Percentiles rank a stretch among this genome's conserved stretches.
phyloP scores from a whole-genome alignment of 2,329 filamentous ascomycete genomes.

The Knufia fluminis region DNA sequence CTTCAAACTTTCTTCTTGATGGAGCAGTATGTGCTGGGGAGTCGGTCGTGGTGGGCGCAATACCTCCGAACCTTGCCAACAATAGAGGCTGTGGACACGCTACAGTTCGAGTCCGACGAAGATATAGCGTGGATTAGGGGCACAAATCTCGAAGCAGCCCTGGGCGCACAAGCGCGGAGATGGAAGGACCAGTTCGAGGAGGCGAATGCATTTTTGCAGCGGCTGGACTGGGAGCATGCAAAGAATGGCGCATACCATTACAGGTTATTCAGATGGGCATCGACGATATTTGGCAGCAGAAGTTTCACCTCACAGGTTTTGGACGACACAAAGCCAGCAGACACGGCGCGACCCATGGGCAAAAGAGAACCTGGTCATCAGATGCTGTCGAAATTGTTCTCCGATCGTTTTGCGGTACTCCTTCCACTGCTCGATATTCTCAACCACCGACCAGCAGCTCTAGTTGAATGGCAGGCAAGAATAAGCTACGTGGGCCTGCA shows the following conservation, averaged over 20 bases:
- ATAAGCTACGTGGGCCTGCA: slow-evolving; percentile 31
- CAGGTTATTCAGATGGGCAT: slow-evolving; percentile 39
- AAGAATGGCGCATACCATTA: slow-evolving; percentile 30
- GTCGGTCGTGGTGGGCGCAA: slow-evolving; percentile 55
- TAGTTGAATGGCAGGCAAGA: slow-evolving; percentile 49
- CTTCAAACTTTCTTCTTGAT: slow-evolving; percentile 51
- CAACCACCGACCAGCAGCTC: slow-evolving; percentile 57
- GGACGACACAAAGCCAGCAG: slow-evolving; percentile 24
- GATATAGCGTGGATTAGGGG: slow-evolving; percentile 45
- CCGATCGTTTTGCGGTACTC: slow-evolving; percentile 58
- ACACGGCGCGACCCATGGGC: slow-evolving; percentile 14
- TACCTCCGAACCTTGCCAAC: slow-evolving; percentile 60
- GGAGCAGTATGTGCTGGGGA: slow-evolving; percentile 53
- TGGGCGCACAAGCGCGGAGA: slow-evolving; percentile 26
- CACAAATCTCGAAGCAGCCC: slow-evolving; percentile 24
- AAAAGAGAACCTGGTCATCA: slow-evolving; percentile 21
- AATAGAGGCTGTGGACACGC: slow-evolving; percentile 51
- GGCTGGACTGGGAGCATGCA: slow-evolving; percentile 25
- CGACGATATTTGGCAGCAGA: slow-evolving; percentile 35
- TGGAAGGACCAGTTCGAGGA: slow-evolving; percentile 33
- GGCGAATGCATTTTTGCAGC: slow-evolving; percentile 26
- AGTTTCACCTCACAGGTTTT: slow-evolving; percentile 38
- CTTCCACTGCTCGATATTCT: slow-evolving; percentile 63
- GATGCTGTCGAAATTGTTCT: slow-evolving; percentile 29
- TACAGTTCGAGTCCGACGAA: slow-evolving; percentile 54